phyloP scores from a whole-genome alignment of 306 rosid species.

The Begonia fuchsioides region DNA sequence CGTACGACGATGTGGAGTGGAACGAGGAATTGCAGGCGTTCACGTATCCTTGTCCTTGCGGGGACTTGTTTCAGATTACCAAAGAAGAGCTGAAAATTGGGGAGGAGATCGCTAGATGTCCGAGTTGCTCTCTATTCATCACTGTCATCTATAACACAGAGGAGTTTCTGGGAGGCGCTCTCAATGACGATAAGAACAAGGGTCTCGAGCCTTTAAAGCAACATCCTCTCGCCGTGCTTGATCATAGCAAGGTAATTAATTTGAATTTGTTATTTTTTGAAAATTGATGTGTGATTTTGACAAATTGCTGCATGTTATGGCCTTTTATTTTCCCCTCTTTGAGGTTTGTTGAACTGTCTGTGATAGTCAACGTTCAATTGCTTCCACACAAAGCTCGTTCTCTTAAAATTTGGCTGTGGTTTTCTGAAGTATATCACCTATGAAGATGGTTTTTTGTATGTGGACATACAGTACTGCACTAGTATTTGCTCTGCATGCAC shows the following conservation, averaged over 20 bases:
- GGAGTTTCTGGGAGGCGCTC: constrained; percentile 38
- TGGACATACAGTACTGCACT: too few relatives aligned
- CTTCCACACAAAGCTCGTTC: too few relatives aligned
- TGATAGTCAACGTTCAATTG: too few relatives aligned
- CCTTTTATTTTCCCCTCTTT: too few relatives aligned
- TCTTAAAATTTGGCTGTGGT: too few relatives aligned
- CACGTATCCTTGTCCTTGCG: constrained; percentile 94
- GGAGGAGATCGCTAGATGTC: constrained; percentile 94
- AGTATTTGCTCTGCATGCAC: too few relatives aligned
- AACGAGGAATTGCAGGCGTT: constrained; percentile 59
- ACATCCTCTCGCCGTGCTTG: constrained; percentile 46
- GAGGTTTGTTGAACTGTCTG: too few relatives aligned
- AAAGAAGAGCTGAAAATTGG: constrained; percentile 81
- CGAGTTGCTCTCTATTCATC: constrained; percentile 91
- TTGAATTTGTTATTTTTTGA: too few relatives aligned
- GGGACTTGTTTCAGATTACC: constrained; percentile 84
- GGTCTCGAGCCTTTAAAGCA: constrained; percentile 28
- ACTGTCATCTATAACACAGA: constrained; percentile 77
- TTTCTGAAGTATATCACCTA: too few relatives aligned
- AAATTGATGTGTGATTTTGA: too few relatives aligned
- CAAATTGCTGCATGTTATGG: too few relatives aligned
- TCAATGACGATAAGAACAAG: constrained; percentile 24
- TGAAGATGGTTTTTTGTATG: too few relatives aligned
- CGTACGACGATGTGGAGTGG: constrained; percentile 97
- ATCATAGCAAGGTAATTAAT: constrained; percentile 19